Evolutionary conservation across 2,329 filamentous ascomycete genomes (phyloP), one percentile per base, ranked within the genome.

Genomic region (Aureobasidium leucospermi): DNA sequence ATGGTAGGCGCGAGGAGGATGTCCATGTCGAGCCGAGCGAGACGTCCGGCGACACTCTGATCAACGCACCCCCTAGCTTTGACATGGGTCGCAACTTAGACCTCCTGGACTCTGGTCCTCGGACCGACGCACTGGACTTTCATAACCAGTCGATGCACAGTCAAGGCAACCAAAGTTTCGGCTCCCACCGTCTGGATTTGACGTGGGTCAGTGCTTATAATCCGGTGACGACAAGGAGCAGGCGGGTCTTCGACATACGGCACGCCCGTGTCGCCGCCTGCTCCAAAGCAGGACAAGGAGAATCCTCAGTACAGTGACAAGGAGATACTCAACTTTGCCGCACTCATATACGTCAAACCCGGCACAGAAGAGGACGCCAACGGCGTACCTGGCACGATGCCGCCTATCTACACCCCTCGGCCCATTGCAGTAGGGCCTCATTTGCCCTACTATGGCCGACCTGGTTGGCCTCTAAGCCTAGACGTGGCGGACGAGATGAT

Each of bases 251-350:
- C 23, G 23, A 23, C 23, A 23, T 46, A 49, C 9, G 58, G 62
- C 1, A 57, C 61, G 10, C 36, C 36, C 9, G 66, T 70, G 11
- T 67, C 68, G 5, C 63, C 65, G 1, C 51, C 19, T 23, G 6
- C 6, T 19, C 23, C 8, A 23, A 13, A 29, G 16, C 29, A 47
- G 43, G 43, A 63, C 62, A 59, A 62, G 58, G 42, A 36, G 31
- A 15, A 32, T 3, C 28, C 16, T 6, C 6, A 7, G 4, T 11
- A 32, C 23, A 6, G 36, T n/a, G 16, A 41, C 16, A 52, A 52
- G 23, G 36, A 41, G 3, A 19, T 41, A 23, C 31, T 31, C 6
- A 19, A 10, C 4, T 53, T 15, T n/a, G 28, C 6, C n/a, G 42
- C 34, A 9, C 9, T 53, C 15, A 53, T 36, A 19, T 53, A 29